Percentiles rank a stretch among this genome's conserved stretches.
These are phyloP conservation scores for Yarrowia yakushimensis DNA, from an alignment of 805 yeast genomes.

Conservation along the genomic window DNA sequence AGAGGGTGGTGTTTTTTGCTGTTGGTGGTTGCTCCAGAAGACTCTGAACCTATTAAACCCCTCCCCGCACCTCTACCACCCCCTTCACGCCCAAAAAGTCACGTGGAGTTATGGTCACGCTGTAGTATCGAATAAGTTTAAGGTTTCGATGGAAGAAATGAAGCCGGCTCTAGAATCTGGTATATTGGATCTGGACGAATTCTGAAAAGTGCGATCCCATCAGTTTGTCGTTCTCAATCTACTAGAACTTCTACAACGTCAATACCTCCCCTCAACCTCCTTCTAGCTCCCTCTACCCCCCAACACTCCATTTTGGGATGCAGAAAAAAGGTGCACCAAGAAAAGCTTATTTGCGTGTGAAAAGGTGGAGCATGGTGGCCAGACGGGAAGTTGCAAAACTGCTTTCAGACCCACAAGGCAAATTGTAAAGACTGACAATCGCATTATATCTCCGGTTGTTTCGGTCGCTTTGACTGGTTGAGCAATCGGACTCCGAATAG, in stretches of 20 bases:
- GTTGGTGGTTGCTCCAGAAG: not conserved
- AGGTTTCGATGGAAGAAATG: not conserved
- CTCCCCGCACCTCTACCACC: not conserved
- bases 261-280: not conserved
- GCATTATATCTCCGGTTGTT: no score
- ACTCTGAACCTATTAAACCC: not conserved
- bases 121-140: not conserved
- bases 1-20: no score
- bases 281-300: not conserved
- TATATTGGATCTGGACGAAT: no score
- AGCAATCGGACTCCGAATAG: no score
- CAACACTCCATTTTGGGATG: conserved; percentile 4
- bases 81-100: not conserved
- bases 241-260: not conserved
- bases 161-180: not conserved
- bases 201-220: not conserved
- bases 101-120: conserved; percentile 8
- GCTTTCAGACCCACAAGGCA: no score
- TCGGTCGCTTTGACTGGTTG: no score
- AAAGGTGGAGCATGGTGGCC: not conserved
- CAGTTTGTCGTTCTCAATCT: not conserved
- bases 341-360: not conserved
- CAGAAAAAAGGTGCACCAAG: conserved; percentile 17
- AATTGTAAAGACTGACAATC: no score
- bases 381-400: no score